phyloP scores from a whole-genome alignment of 495 filamentous ascomycete genomes.

The Podospora conica region DNA sequence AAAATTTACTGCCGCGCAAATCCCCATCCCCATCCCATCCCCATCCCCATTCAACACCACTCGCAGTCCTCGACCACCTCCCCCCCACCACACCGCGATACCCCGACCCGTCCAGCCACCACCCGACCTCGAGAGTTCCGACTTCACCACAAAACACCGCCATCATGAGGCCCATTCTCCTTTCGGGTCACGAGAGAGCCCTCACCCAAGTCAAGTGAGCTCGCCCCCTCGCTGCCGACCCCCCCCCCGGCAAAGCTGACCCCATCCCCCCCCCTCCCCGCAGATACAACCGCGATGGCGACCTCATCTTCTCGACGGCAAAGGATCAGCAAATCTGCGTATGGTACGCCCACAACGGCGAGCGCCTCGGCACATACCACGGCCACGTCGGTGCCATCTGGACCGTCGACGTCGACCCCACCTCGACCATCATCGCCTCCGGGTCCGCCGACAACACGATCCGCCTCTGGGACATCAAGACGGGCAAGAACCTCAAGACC shows the following conservation, averaged over 20 bases:
- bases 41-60: not conserved
- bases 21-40: not conserved
- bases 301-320: slow-evolving; percentile 92
- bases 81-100: not conserved
- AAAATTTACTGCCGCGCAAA: slow-evolving; percentile 22
- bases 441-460: slow-evolving; percentile 98
- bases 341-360: slow-evolving; percentile 92
- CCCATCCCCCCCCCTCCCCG: slow-evolving; percentile 10
- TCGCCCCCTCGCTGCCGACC: not conserved
- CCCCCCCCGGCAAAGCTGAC: slow-evolving; percentile 11
- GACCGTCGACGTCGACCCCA: slow-evolving; percentile 97
- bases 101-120: not conserved
- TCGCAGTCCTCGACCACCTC: not conserved
- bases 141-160: not conserved
- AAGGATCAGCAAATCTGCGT: slow-evolving; percentile 97
- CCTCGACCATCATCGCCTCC: slow-evolving; percentile 85
- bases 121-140: not conserved
- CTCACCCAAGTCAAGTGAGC: slow-evolving; percentile 94
- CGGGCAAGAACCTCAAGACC: slow-evolving; percentile 84
- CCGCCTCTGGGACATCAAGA: slow-evolving; percentile 92
- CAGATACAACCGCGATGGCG: slow-evolving; percentile 91
- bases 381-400: slow-evolving; percentile 97
- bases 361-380: slow-evolving; percentile 90
- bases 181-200: slow-evolving; percentile 96
- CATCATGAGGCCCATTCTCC: slow-evolving; percentile 88